These are phyloP conservation scores for Colletotrichum musae DNA, from an alignment of 2,329 filamentous ascomycete genomes.

Conservation along the genomic window DNA sequence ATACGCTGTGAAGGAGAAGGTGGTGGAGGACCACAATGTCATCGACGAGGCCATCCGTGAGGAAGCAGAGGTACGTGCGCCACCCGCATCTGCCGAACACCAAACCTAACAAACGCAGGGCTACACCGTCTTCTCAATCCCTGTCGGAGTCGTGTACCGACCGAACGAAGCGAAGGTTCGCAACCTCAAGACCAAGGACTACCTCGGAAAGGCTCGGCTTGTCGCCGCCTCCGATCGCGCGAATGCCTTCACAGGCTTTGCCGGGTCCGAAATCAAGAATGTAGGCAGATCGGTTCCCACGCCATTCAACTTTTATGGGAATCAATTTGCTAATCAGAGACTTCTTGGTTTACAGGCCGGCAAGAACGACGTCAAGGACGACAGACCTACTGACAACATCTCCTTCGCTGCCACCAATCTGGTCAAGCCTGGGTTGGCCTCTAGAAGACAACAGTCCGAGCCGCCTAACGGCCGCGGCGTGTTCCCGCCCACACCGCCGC, in stretches of 20 bases:
- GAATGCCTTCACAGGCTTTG: constrained; percentile 87
- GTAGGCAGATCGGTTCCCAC: constrained; percentile 55
- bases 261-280: constrained; percentile 84
- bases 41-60: constrained; percentile 97
- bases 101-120: constrained; percentile 63
- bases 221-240: constrained; percentile 88
- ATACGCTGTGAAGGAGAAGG: constrained; percentile 95
- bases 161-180: constrained; percentile 98
- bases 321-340: constrained; percentile 44
- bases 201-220: constrained; percentile 94
- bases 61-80: constrained; percentile 81
- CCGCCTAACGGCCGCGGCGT: constrained; percentile 82
- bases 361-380: constrained; percentile 75
- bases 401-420: constrained; percentile 95
- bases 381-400: constrained; percentile 85
- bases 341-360: constrained; percentile 58
- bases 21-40: constrained; percentile 95
- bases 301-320: constrained; percentile 20
- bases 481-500: constrained; percentile 98
- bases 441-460: constrained; percentile 87
- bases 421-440: constrained; percentile 87
- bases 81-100: not conserved
- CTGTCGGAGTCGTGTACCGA: constrained; percentile 93
- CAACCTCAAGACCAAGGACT: constrained; percentile 97
- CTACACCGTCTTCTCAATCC: constrained; percentile 98